Conservation (phyloP, 2,329 filamentous ascomycete species). For the Monosporascus sp. region DNA sequence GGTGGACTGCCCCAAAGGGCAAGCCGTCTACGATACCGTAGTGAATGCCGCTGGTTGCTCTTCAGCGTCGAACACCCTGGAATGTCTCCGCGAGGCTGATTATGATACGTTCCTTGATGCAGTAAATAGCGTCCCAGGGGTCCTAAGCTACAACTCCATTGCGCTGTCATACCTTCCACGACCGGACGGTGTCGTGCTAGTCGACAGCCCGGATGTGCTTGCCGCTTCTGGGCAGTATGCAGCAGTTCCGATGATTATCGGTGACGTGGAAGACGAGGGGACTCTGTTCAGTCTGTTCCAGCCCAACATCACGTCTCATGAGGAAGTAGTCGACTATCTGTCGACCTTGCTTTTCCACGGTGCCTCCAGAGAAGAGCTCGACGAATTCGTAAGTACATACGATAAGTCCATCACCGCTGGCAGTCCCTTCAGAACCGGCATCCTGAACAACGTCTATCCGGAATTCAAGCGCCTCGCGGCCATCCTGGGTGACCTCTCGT, state of each 20-base stretch:
- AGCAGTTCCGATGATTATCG: constrained; percentile 59
- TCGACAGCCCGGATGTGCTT: constrained; percentile 57
- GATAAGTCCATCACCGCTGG: constrained; percentile 50
- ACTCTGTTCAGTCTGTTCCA: constrained; percentile 70
- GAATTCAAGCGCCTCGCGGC: constrained; percentile 73
- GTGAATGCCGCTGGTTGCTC: constrained; percentile 58
- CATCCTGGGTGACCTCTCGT: constrained; percentile 68
- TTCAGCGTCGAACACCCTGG: constrained; percentile 48
- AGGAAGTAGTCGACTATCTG: constrained; percentile 58
- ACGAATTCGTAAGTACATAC: constrained; percentile 57
- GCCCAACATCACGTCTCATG: constrained; percentile 57
- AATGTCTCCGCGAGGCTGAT: constrained; percentile 57
- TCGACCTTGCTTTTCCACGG: constrained; percentile 51
- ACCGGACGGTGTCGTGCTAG: constrained; percentile 60
- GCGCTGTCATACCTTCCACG: constrained; percentile 70
- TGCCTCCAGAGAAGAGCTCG: constrained; percentile 46
- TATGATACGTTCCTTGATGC: constrained; percentile 60
- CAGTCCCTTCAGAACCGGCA: constrained; percentile 65
- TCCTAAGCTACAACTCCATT: constrained; percentile 63
- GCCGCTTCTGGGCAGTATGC: constrained; percentile 47
- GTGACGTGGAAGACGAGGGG: constrained; percentile 76
- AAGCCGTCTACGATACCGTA: constrained; percentile 59
- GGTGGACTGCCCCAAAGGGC: constrained; percentile 61
- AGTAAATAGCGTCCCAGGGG: constrained; percentile 62
- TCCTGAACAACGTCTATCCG: constrained; percentile 67